Evolutionary conservation across 495 filamentous ascomycete genomes (phyloP), one percentile per base, ranked within the genome.

Genomic region (Cercophora scortea): DNA sequence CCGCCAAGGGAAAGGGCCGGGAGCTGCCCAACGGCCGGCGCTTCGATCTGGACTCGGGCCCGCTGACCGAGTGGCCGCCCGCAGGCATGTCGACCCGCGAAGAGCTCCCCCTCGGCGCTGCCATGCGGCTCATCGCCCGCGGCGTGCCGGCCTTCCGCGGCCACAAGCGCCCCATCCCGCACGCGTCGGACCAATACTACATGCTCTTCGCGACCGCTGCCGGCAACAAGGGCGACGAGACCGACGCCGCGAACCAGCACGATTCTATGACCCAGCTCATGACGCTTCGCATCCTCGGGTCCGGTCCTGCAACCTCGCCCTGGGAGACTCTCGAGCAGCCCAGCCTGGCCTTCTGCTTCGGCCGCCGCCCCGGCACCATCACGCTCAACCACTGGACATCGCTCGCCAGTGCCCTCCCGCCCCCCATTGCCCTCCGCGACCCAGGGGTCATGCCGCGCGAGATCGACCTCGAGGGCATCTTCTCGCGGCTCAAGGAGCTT

Each of bases 271-370:
- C 63, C 8, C 71, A 76, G 58, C 70, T 78, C 53, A 75, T 73
- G 61, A 71, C 71, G 8, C 44, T 78, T 49, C 61, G 61, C n/a
- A 53, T 76, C 41, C 59, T 66, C 43, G 71, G 68, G 12, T 42
- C 60, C 9, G 65, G 59, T 12, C 60, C 61, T 2, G 64, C 68
- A 9, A 68, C 53, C 1, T 67, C 77, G 54, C 80, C 81, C 3
- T 86, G 82, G 83, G 77, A 83, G 50, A 79, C 81, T 5, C 62
- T 86, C 12, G 83, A 86, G 62, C 81, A 86, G 55, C 82, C 82
- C 7, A 84, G 80, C 57, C 76, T 79, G 60, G 69, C 78, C 4
- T 82, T 80, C 54, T 80, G 74, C 64, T 79, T 74, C 62, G 83
- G 83, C 19, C 61, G 59, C 19, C 71, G 72, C 16, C 74, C 81